Conservation (phyloP, 768 basidiomycete genomes). For the Psilocybe cyanescens region DNA sequence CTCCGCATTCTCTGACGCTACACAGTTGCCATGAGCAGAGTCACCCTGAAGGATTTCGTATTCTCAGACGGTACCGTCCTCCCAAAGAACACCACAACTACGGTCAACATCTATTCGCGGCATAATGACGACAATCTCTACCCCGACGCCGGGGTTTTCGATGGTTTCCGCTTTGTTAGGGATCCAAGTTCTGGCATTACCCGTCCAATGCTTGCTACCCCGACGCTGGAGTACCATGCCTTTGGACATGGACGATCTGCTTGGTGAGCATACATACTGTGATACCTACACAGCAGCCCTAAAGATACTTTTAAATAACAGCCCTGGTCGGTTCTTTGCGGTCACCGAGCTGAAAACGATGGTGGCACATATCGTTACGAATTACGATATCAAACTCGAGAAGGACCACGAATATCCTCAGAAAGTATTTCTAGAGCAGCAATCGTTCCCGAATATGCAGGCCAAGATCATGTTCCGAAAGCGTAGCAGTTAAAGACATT, state of each 20-base stretch:
- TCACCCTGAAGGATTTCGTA: constrained; percentile 38
- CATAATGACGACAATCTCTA: constrained; percentile 38
- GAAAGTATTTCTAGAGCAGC: neutral
- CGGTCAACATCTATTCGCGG: constrained; percentile 27
- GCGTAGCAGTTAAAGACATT: neutral
- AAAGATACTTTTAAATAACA: neutral
- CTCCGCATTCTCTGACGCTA: too few relatives aligned
- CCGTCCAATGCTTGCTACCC: too few relatives aligned
- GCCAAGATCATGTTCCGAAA: constrained; percentile 10
- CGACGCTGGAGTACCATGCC: constrained; percentile 21
- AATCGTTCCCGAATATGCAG: constrained; percentile 2
- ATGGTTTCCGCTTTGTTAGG: too few relatives aligned
- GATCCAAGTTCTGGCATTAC: too few relatives aligned
- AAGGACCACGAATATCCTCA: constrained; percentile 18
- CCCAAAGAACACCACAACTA: constrained; percentile 40
- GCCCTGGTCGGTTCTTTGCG: constrained; percentile 48
- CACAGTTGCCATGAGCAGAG: constrained; percentile 30
- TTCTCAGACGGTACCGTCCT: constrained; percentile 47
- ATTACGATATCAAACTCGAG: constrained; percentile 43
- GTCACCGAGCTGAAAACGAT: constrained; percentile 45
- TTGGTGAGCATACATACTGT: too few relatives aligned
- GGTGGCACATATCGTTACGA: constrained; percentile 43
- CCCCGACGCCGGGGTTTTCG: constrained; percentile 24
- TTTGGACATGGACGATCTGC: constrained; percentile 41
- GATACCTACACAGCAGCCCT: too few relatives aligned